These are phyloP conservation scores for Vaccinium darrowii DNA, from an alignment of 148 eudicot species.

Conservation along the genomic window DNA sequence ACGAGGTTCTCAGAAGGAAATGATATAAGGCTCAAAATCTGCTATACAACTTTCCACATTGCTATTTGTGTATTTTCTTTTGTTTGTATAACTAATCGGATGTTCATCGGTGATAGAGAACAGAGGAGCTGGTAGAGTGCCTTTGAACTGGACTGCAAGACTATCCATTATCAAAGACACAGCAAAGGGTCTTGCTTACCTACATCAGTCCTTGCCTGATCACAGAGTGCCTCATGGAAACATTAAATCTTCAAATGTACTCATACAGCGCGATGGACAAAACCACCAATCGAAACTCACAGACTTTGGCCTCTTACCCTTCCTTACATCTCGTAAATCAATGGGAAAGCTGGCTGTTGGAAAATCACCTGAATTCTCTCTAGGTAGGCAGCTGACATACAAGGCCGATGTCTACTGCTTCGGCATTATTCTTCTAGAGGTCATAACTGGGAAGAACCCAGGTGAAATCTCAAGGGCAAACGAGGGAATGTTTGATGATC, in stretches of 20 bases:
- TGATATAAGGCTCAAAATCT: not conserved
- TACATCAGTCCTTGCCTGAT: constrained; percentile 30
- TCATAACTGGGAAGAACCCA: constrained; percentile 42
- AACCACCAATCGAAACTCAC: constrained; percentile 35
- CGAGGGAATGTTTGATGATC: constrained; percentile 18
- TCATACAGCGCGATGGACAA: constrained; percentile 19
- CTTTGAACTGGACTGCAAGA: constrained; percentile 43
- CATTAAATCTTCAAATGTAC: constrained; percentile 52
- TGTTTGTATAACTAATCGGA: not conserved
- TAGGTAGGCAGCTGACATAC: constrained; percentile 26
- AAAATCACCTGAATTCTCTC: constrained; percentile 32
- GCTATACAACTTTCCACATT: not conserved
- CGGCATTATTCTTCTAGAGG: constrained; percentile 41
- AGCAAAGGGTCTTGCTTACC: constrained; percentile 33
- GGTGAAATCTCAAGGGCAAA: constrained; percentile 13
- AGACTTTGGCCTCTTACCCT: constrained; percentile 38
- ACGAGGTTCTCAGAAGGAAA: not conserved
- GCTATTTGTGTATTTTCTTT: not conserved
- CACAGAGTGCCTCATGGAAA: constrained; percentile 48
- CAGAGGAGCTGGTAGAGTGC: constrained; percentile 36
- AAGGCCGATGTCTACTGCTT: constrained; percentile 49
- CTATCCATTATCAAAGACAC: constrained; percentile 41
- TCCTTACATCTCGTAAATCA: constrained; percentile 27
- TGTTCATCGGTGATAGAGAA: constrained; percentile 22
- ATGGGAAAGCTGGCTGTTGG: constrained; percentile 27